Evolutionary conservation across 768 basidiomycete species (phyloP).

Genomic region (Trametes maxima): DNA sequence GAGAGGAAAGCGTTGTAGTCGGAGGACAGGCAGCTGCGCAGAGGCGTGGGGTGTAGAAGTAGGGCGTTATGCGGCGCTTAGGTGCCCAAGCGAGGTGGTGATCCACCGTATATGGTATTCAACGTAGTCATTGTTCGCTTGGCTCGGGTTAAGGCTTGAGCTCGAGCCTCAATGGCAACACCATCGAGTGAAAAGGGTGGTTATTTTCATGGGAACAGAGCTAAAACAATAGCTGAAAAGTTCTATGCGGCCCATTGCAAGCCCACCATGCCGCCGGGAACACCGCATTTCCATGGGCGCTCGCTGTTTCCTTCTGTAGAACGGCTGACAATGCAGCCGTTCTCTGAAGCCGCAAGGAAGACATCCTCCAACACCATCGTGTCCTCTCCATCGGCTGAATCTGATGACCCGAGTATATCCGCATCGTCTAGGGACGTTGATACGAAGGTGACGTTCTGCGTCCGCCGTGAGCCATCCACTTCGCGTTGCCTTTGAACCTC

Average conservation of each 20-base stretch:
- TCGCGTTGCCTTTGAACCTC: neutral
- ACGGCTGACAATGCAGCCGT: constrained; percentile 21
- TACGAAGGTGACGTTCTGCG: constrained; percentile 13
- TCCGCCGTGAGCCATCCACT: neutral
- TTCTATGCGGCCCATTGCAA: constrained; percentile 14
- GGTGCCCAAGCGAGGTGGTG: neutral
- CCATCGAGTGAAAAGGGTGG: neutral
- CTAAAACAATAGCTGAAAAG: neutral
- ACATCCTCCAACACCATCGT: constrained; percentile 13
- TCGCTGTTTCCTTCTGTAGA: neutral
- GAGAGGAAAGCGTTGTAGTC: neutral
- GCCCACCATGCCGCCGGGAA: constrained; percentile 18
- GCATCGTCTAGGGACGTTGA: constrained; percentile 9
- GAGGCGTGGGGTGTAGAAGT: no score
- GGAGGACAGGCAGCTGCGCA: no score
- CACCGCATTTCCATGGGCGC: constrained; percentile 22
- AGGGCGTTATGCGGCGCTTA: no score
- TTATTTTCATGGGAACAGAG: neutral
- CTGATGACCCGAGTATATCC: neutral
- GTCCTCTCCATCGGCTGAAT: neutral
- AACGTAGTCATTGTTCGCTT: neutral
- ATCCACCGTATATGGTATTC: constrained; percentile 3
- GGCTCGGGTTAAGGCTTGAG: neutral
- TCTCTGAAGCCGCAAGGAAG: constrained; percentile 26
- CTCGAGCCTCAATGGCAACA: neutral